A percentile compares a stretch with the other conserved stretches of the same genome.
Evolutionary conservation across 2,329 filamentous ascomycete genomes (phyloP).

Genomic region (Rutstroemia sp.): DNA sequence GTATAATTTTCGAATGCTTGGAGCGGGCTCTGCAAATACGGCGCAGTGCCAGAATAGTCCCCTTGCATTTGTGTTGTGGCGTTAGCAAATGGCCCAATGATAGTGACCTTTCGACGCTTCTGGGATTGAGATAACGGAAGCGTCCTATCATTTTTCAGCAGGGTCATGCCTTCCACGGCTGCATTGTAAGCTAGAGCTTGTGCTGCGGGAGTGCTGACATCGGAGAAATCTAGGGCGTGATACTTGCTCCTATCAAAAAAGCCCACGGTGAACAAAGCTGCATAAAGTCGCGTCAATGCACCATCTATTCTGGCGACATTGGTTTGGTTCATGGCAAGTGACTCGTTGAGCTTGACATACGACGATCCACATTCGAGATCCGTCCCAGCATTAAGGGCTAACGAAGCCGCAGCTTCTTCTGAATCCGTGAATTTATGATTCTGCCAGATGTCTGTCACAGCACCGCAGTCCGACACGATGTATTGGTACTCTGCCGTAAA

Average conservation of each 20-base stretch:
- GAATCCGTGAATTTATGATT: slow-evolving; percentile 32
- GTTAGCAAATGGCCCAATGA: slow-evolving; percentile 20
- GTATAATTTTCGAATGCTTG: slow-evolving; percentile 35
- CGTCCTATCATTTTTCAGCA: slow-evolving; percentile 23
- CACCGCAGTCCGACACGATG: slow-evolving; percentile 42
- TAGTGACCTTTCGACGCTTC: slow-evolving; percentile 12
- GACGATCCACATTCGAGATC: slow-evolving; percentile 20
- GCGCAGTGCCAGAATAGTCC: slow-evolving; percentile 18
- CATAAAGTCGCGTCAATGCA: slow-evolving; percentile 45
- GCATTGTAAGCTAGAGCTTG: slow-evolving; percentile 18
- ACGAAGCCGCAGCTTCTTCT: slow-evolving; percentile 12
- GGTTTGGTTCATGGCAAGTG: slow-evolving; percentile 31
- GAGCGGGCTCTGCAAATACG: slow-evolving; percentile 26
- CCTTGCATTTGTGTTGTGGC: slow-evolving; percentile 24
- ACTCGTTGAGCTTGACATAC: slow-evolving; percentile 5
- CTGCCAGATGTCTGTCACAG: slow-evolving; percentile 46
- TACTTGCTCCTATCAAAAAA: slow-evolving; percentile 46
- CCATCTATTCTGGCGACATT: slow-evolving; percentile 40
- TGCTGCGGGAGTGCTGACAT: slow-evolving; percentile 16
- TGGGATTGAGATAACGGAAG: slow-evolving; percentile 18
- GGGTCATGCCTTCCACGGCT: slow-evolving; percentile 20
- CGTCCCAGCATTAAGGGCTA: slow-evolving; percentile 17
- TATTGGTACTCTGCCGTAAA: slow-evolving; percentile 56
- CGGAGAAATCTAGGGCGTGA: slow-evolving; percentile 41
- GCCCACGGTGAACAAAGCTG: slow-evolving; percentile 46